phyloP scores from a whole-genome alignment of 306 rosid species.

The Luffa aegyptiaca region DNA sequence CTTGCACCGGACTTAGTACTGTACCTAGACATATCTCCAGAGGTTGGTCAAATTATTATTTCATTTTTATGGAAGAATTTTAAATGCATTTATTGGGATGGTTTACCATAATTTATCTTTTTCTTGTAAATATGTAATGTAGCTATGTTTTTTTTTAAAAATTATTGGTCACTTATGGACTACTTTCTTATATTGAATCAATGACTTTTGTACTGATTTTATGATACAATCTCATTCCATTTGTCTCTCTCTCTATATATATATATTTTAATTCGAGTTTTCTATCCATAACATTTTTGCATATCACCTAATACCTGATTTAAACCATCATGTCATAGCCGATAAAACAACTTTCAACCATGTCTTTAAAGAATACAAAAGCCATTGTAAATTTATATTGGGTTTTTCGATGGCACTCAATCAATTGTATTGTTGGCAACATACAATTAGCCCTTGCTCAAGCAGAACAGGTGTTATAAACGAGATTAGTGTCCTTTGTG shows the following conservation, averaged over 20 bases:
- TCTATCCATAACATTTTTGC: too few species aligned
- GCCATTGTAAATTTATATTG: not conserved
- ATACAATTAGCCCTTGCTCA: not conserved
- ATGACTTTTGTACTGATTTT: too few species aligned
- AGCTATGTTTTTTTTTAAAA: not conserved
- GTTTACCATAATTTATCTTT: not conserved
- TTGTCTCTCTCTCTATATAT: too few species aligned
- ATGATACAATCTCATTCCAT: too few species aligned
- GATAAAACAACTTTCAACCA: not conserved
- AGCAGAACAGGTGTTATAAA: not conserved
- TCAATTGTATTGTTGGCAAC: not conserved
- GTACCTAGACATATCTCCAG: conserved; percentile 81
- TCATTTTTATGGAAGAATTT: not conserved
- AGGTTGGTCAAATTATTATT: conserved; percentile 25
- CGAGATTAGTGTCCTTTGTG: not conserved
- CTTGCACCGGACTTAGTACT: conserved; percentile 70
- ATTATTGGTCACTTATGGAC: too few species aligned
- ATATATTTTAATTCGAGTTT: too few species aligned
- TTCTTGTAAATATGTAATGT: not conserved
- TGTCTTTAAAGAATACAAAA: not conserved
- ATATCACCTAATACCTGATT: too few species aligned
- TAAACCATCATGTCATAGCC: not conserved
- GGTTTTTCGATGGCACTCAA: not conserved
- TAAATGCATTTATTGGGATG: not conserved
- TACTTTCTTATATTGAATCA: too few species aligned